Percentiles rank a stretch among this genome's conserved stretches.
These are phyloP conservation scores for Alternaria atra DNA, from an alignment of 2,329 filamentous ascomycete genomes.

Conservation along the genomic window DNA sequence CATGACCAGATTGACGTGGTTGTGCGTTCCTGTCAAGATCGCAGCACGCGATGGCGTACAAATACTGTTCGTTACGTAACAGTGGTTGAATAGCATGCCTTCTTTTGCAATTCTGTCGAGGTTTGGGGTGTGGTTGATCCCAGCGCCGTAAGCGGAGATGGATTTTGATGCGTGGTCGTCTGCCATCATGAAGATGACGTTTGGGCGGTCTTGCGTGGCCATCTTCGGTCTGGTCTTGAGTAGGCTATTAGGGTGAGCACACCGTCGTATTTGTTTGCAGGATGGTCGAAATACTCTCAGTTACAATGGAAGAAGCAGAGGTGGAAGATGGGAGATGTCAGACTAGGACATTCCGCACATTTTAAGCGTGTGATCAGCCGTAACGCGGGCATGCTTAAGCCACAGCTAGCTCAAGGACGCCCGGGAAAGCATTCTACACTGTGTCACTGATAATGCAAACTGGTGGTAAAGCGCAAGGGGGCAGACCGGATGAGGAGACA, in stretches of 20 bases:
- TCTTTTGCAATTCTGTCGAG: constrained; percentile 61
- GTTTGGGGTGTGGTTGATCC: constrained; percentile 63
- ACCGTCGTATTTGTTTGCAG: too few species aligned
- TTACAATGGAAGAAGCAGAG: neutral
- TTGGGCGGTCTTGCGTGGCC: constrained; percentile 35
- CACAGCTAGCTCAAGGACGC: neutral
- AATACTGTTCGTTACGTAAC: constrained; percentile 64
- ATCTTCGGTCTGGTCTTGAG: neutral
- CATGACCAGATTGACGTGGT: constrained; percentile 63
- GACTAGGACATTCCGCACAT: neutral
- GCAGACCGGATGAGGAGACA: neutral
- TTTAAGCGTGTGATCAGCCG: neutral
- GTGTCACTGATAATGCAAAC: neutral
- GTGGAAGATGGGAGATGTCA: too few species aligned
- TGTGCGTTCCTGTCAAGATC: constrained; percentile 62
- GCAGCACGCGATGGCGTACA: constrained; percentile 63
- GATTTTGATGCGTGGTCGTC: constrained; percentile 64
- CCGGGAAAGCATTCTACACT: neutral
- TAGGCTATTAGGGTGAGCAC: neutral
- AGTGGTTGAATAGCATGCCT: constrained; percentile 63
- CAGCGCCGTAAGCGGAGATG: constrained; percentile 60
- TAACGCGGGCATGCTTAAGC: neutral
- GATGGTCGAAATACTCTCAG: too few species aligned
- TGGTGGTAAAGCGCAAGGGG: neutral
- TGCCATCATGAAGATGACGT: constrained; percentile 64